Evolutionary conservation across 2,329 filamentous ascomycete genomes (phyloP).

Genomic region (Fusarium lateritium): DNA sequence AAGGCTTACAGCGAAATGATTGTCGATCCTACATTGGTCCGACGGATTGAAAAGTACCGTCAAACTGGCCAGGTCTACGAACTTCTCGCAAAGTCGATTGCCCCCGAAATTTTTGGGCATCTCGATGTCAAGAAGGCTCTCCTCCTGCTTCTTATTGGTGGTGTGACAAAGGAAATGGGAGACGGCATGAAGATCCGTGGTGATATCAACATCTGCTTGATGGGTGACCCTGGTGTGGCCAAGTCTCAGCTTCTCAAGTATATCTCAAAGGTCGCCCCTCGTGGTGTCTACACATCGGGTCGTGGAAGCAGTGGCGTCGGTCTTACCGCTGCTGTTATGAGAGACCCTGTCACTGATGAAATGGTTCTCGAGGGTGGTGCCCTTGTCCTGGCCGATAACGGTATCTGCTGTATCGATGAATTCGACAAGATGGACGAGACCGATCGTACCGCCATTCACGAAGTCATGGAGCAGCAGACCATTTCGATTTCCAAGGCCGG

Average conservation of each 20-base stretch:
- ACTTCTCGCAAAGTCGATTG: slow-evolving; percentile 94
- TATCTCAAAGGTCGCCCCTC: slow-evolving; percentile 96
- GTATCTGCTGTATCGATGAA: slow-evolving; percentile 89
- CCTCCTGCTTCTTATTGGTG: slow-evolving; percentile 93
- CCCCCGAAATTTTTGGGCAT: slow-evolving; percentile 96
- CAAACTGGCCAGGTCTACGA: slow-evolving; percentile 95
- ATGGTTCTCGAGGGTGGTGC: slow-evolving; percentile 88
- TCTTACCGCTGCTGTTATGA: slow-evolving; percentile 87
- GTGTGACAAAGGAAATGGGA: slow-evolving; percentile 95
- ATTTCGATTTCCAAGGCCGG: slow-evolving; percentile 86
- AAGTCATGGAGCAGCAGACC: slow-evolving; percentile 91
- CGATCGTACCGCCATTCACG: slow-evolving; percentile 86
- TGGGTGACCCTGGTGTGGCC: slow-evolving; percentile 99
- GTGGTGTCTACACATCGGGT: slow-evolving; percentile 87
- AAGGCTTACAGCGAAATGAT: slow-evolving; percentile 96
- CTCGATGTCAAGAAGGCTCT: slow-evolving; percentile 98
- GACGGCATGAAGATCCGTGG: slow-evolving; percentile 99
- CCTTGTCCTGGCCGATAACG: slow-evolving; percentile 84
- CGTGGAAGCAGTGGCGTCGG: slow-evolving; percentile 86
- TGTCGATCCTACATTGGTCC: slow-evolving; percentile 83
- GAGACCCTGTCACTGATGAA: slow-evolving; percentile 85
- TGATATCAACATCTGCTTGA: slow-evolving; percentile 98
- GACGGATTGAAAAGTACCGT: slow-evolving; percentile 87
- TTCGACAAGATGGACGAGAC: slow-evolving; percentile 93
- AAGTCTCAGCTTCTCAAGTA: slow-evolving; percentile 99